phyloP scores from a whole-genome alignment of 805 yeast species.

The Candida alai region DNA sequence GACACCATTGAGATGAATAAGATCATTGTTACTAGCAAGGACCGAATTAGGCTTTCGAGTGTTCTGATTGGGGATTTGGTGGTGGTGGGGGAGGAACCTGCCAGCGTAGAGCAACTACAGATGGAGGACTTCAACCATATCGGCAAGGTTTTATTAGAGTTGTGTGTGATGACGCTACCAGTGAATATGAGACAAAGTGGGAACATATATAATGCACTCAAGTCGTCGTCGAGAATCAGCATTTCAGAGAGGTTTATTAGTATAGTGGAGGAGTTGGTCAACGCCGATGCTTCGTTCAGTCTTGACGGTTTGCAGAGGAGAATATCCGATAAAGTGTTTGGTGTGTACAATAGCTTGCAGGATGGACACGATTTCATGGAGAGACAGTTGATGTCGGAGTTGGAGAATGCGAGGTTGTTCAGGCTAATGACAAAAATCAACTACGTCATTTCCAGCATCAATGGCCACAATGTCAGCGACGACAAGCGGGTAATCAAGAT shows the following conservation, averaged over 20 bases:
- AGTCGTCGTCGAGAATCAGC: constrained; percentile 12
- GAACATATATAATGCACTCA: constrained; percentile 12
- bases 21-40: constrained; percentile 67
- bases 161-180: constrained; percentile 43
- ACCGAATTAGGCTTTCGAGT: constrained; percentile 67
- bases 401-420: constrained; percentile 86
- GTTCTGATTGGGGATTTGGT: constrained; percentile 72
- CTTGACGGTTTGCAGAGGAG: constrained; percentile 21
- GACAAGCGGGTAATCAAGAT: constrained; percentile 57
- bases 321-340: constrained; percentile 36
- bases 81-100: constrained; percentile 19
- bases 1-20: constrained; percentile 58
- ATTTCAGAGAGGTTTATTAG: constrained; percentile 45
- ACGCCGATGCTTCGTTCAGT: constrained; percentile 19
- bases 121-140: constrained; percentile 53
- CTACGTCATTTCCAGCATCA: constrained; percentile 52
- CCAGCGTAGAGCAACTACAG: constrained; percentile 27
- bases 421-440: constrained; percentile 79
- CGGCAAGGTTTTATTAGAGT: constrained; percentile 56
- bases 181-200: constrained; percentile 16
- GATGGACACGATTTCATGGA: constrained; percentile 56
- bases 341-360: constrained; percentile 47
- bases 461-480: constrained; percentile 68
- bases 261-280: constrained; percentile 34
- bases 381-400: constrained; percentile 59